Conservation (phyloP, 805 yeast genomes). For the Wickerhamomyces chambardii region DNA sequence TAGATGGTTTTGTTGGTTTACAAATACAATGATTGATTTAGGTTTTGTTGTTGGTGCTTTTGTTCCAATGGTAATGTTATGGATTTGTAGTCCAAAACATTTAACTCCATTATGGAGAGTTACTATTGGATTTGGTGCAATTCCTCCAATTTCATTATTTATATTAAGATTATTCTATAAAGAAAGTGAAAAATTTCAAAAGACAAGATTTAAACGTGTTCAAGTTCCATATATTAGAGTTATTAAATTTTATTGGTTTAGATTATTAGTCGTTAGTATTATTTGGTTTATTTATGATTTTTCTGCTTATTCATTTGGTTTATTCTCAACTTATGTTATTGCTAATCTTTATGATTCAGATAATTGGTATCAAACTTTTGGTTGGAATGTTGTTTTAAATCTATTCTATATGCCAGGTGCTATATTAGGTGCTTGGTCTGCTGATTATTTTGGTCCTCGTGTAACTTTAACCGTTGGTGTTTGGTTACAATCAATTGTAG, state of each 20-base stretch:
- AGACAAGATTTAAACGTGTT: constrained; percentile 58
- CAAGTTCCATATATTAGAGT: constrained; percentile 59
- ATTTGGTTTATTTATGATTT: constrained; percentile 94
- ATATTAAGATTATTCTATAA: constrained; percentile 66
- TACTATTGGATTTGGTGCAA: constrained; percentile 82
- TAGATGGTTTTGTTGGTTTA: constrained; percentile 84
- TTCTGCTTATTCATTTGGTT: constrained; percentile 79
- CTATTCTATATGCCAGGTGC: constrained; percentile 89
- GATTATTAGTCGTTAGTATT: constrained; percentile 58
- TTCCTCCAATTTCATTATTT: constrained; percentile 76
- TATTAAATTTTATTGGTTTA: constrained; percentile 77
- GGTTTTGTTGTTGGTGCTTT: constrained; percentile 83
- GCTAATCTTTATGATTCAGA: constrained; percentile 45
- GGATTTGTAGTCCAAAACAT: constrained; percentile 69
- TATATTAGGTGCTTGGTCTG: constrained; percentile 69
- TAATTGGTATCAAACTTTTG: constrained; percentile 66
- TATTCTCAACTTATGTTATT: constrained; percentile 70
- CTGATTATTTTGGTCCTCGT: constrained; percentile 94
- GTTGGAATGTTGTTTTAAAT: constrained; percentile 89
- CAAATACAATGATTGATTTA: constrained; percentile 77
- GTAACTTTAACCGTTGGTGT: constrained; percentile 67
- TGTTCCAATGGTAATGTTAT: constrained; percentile 76
- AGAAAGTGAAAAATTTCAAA: constrained; percentile 65
- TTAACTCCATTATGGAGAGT: constrained; percentile 87
- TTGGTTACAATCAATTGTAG: constrained; percentile 64